Conservation (phyloP, 164 flowering plant species). For the Stephania japonica region DNA sequence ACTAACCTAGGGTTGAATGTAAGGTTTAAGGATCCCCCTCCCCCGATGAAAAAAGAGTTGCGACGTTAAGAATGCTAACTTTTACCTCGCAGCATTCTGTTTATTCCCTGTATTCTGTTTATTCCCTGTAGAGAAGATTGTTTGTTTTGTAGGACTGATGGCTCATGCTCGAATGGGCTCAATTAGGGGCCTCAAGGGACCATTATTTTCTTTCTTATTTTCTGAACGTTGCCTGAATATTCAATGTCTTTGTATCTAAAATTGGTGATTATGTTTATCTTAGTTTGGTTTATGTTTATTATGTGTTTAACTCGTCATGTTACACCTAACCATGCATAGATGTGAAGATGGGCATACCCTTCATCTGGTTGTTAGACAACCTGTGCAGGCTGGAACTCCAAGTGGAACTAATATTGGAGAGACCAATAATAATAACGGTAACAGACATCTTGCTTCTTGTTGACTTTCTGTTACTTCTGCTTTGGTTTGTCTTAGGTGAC, state of each 20-base stretch:
- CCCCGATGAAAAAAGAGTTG: too few relatives aligned
- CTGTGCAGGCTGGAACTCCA: constrained; percentile 48
- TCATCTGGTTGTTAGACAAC: constrained; percentile 88
- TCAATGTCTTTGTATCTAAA: too few relatives aligned
- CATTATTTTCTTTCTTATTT: too few relatives aligned
- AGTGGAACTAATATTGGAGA: constrained; percentile 39
- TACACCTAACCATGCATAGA: constrained; percentile 48
- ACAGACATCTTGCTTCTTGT: constrained; percentile 35
- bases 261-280: too few relatives aligned
- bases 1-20: not conserved
- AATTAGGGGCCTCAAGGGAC: not conserved
- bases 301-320: not conserved
- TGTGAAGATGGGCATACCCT: constrained; percentile 82
- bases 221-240: too few relatives aligned
- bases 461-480: not conserved
- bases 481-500: too few relatives aligned
- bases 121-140: not conserved
- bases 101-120: not conserved
- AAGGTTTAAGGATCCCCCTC: too few relatives aligned
- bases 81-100: not conserved
- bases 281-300: not conserved
- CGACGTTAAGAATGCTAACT: too few relatives aligned
- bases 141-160: not conserved
- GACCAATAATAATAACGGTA: constrained; percentile 30
- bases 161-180: too few relatives aligned